Conservation (phyloP, 1,284 basidiomycete species). For the Heterobasidion parviporum region DNA sequence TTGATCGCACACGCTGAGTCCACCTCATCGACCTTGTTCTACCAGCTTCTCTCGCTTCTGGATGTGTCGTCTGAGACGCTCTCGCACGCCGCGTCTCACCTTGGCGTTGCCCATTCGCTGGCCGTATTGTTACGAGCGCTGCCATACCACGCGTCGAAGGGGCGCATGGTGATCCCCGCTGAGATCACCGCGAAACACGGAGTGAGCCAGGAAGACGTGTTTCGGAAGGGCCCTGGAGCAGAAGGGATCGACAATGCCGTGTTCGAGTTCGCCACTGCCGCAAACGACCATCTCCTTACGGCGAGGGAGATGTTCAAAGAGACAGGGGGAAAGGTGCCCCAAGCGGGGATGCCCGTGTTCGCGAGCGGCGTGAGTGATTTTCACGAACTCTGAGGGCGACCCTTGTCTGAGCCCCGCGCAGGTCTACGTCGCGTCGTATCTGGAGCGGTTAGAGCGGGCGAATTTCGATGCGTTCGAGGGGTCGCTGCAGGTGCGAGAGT, state of each 20-base stretch:
- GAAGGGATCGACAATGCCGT: slow-evolving; percentile 67
- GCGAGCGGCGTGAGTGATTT: slow-evolving; percentile 58
- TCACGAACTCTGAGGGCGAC: neutral
- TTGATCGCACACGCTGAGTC: slow-evolving; percentile 70
- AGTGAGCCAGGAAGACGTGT: slow-evolving; percentile 83
- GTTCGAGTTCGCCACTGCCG: slow-evolving; percentile 84
- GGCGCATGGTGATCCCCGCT: slow-evolving; percentile 74
- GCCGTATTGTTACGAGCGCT: slow-evolving; percentile 69
- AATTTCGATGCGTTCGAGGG: slow-evolving; percentile 83
- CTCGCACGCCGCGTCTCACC: slow-evolving; percentile 76
- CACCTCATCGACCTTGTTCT: slow-evolving; percentile 73
- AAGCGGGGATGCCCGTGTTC: slow-evolving; percentile 69
- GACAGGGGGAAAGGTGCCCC: slow-evolving; percentile 54
- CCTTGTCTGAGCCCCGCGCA: slow-evolving; percentile 20
- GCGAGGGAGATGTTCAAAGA: slow-evolving; percentile 73
- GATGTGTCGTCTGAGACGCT: slow-evolving; percentile 51
- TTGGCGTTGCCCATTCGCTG: slow-evolving; percentile 67
- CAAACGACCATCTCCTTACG: slow-evolving; percentile 86
- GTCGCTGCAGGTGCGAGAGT: slow-evolving; percentile 66
- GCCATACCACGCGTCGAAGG: slow-evolving; percentile 67
- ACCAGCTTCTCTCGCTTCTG: slow-evolving; percentile 71
- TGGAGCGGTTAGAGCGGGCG: slow-evolving; percentile 65
- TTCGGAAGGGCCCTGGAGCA: slow-evolving; percentile 61
- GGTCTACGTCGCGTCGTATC: slow-evolving; percentile 71
- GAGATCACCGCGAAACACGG: slow-evolving; percentile 78